A percentile compares a stretch with the other conserved stretches of the same genome.
Evolutionary conservation across 164 flowering plant genomes (phyloP).

Genomic region (Stephania yunnanensis): DNA sequence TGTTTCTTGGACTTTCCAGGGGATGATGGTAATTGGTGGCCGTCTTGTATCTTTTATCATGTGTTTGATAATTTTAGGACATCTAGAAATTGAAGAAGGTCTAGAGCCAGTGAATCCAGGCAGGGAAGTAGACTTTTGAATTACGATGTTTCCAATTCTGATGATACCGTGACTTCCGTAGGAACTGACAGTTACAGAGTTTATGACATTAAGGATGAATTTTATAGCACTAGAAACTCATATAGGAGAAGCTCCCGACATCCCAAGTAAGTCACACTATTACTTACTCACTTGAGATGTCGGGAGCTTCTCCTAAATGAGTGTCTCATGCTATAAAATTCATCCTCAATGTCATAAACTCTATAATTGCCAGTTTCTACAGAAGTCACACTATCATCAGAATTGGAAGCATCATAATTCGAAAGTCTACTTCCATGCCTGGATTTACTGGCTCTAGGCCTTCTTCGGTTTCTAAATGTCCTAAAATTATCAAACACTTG

Average conservation of each 20-base stretch:
- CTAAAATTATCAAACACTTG: constrained; percentile 80
- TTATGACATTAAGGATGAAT: constrained; percentile 67
- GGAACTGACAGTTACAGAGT: constrained; percentile 46
- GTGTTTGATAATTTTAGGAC: constrained; percentile 80
- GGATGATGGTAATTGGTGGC: constrained; percentile 92
- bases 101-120: constrained; percentile 50
- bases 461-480: constrained; percentile 75
- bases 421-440: constrained; percentile 59
- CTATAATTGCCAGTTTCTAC: constrained; percentile 45
- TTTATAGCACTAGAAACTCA: constrained; percentile 31
- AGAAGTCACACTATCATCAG: constrained; percentile 81
- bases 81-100: constrained; percentile 79
- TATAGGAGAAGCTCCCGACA: constrained; percentile 45
- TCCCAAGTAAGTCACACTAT: constrained; percentile 45
- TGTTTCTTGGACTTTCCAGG: constrained; percentile 84
- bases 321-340: constrained; percentile 35
- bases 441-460: constrained; percentile 50
- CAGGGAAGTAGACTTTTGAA: constrained; percentile 60
- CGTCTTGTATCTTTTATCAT: constrained; percentile 63
- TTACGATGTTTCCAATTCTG: constrained; percentile 68
- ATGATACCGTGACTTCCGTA: constrained; percentile 72
- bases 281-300: constrained; percentile 56
- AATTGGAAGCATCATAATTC: constrained; percentile 67
- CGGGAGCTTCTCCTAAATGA: constrained; percentile 29
- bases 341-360: constrained; percentile 64